Base-by-base conservation (phyloP, 2,329 filamentous ascomycete genomes). In the Fusarium metavorans region DNA sequence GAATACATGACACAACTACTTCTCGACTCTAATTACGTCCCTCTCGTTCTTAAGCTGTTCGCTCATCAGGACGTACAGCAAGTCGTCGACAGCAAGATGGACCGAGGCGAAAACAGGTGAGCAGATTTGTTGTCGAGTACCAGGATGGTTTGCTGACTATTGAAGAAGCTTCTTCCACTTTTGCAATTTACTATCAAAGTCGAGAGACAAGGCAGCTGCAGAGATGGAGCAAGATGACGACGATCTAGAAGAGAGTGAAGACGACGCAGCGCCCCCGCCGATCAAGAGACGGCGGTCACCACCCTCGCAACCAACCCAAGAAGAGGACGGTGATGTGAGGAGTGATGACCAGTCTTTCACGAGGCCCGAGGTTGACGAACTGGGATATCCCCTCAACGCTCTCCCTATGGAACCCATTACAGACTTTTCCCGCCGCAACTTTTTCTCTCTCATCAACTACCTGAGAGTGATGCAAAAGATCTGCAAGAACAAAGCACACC, bases 381-480 rank as follows among this genome's bases (percentile, higher is more conserved):
- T 98, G 18, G 95, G 95, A 61, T 95, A 94, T 78, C 94, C 95
- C 1, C 89, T 92, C 66, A 89, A 90, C 68, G 89, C 92, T 3
- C 86, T 93, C 9, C 94, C 95, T 1, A 84, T 88, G 2, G 89
- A 92, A 70, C 95, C 95, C 34, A 95, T 98, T 73, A 98, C 94
- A 1, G 92, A 92, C 79, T 98, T 95, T 85, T 97, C 94, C 14
- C 95, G 94, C 83, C 94, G 97, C 77, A 97, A 97, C 82, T 97
- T 98, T 86, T 98, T 97, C 87, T 94, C 95, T 1, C 91, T 94
- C 52, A 98, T 98, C 86, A 98, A 98, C 84, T 96, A 97, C 83
- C 88, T 99, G 23, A 95, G 97, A 74, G 92, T 98, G 69, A 94
- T 99, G 90, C 97, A 99, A 81, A 99, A 99, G 84, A 93, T 98